A percentile compares a stretch with the other conserved stretches of the same genome.
Evolutionary conservation across 106 monocot species (phyloP).

Genomic region (Agapanthus africanus): DNA sequence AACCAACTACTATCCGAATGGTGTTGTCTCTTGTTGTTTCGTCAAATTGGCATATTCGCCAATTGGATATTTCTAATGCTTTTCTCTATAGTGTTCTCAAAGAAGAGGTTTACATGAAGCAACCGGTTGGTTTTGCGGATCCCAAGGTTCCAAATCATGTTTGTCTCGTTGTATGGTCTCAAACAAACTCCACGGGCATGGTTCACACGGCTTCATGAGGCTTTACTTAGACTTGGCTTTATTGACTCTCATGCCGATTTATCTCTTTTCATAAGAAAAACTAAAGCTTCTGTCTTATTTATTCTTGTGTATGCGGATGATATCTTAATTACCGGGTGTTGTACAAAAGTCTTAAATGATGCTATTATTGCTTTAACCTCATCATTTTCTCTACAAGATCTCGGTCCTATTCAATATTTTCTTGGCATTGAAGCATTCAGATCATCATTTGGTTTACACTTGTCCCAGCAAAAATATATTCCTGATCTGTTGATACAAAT

Average conservation of each 20-base stretch:
- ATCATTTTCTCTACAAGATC: conserved; percentile 8
- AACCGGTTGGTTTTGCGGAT: too few relatives aligned
- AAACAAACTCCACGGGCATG: conserved; percentile 4
- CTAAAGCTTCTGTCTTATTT: not conserved
- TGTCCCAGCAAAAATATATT: not conserved
- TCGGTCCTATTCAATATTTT: conserved; percentile 6
- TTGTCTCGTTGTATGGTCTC: conserved; percentile 10
- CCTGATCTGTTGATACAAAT: not conserved
- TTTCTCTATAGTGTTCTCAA: too few relatives aligned
- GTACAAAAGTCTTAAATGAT: not conserved
- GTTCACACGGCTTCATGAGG: not conserved
- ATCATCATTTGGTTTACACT: not conserved
- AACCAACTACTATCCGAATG: too few relatives aligned
- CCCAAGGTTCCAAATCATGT: not conserved
- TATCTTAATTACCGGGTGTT: not conserved
- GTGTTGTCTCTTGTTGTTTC: too few relatives aligned
- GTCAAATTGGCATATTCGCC: too few relatives aligned
- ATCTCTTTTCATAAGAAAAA: not conserved
- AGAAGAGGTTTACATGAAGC: too few relatives aligned
- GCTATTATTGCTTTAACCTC: not conserved
- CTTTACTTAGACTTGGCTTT: not conserved
- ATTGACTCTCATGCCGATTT: not conserved
- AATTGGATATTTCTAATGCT: too few relatives aligned
- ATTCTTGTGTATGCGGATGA: conserved; percentile 19
- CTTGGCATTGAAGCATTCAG: not conserved